Conservation (phyloP, 108 stramenopile species). For the Cyclotella cryptica region DNA sequence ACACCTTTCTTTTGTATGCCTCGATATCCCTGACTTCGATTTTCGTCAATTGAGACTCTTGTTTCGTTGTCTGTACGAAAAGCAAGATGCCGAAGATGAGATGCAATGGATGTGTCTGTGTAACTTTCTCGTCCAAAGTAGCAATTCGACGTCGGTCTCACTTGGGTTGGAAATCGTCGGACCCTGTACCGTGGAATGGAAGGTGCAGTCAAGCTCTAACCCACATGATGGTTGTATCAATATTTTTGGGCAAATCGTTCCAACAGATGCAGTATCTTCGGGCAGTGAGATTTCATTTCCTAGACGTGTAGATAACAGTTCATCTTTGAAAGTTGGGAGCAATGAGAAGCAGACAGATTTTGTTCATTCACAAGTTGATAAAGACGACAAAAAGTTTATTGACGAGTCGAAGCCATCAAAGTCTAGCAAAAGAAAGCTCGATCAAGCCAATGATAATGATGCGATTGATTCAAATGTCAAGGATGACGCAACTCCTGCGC, state of each 20-base stretch:
- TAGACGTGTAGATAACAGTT: not conserved
- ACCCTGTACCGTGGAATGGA: slow-evolving; percentile 39
- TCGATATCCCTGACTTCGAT: slow-evolving; percentile 11
- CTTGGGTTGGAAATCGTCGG: slow-evolving; percentile 41
- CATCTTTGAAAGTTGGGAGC: not conserved
- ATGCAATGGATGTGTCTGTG: slow-evolving; percentile 27
- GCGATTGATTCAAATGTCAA: not conserved
- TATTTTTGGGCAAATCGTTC: slow-evolving; percentile 42
- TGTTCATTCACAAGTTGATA: not conserved
- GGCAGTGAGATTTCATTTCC: not conserved
- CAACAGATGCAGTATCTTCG: not conserved
- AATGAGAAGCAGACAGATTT: not conserved
- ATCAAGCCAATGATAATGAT: slow-evolving; percentile 11
- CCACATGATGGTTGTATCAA: slow-evolving; percentile 21
- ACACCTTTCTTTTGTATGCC: slow-evolving; percentile 25
- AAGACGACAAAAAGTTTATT: not conserved
- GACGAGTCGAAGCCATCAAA: not conserved
- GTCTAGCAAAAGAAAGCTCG: slow-evolving; percentile 15
- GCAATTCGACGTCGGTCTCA: slow-evolving; percentile 7
- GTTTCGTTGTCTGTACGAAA: slow-evolving; percentile 26
- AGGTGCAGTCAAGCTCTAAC: not conserved
- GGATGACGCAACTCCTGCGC: not conserved
- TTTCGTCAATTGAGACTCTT: slow-evolving; percentile 15
- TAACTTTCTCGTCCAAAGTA: slow-evolving; percentile 15
- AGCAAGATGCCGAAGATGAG: not conserved